Base-by-base conservation (phyloP, 2,329 filamentous ascomycete genomes). In the Penicillium sp. region DNA sequence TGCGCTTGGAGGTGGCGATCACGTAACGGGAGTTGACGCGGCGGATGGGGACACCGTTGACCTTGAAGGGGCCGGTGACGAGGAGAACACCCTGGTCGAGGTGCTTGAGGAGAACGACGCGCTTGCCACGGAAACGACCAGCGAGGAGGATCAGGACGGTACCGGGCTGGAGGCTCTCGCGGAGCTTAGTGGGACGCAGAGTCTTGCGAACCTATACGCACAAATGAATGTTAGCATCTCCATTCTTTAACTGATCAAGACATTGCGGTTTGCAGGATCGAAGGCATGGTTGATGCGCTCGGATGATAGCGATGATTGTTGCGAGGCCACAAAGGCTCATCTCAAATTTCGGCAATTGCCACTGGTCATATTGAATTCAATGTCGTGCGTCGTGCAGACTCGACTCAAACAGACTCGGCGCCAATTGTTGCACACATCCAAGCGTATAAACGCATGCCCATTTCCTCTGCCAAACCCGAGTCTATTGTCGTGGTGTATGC, bases 61-160 rank as follows among this genome's bases (percentile, higher is more conserved):
- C 88, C 88, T 97, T 99, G 89, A 97, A 99, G 76, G 94, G 94
- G 72, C 94, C 94, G 76, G 94, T 99, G 73, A 99, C 91, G 77
- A 99, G 90, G 78, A 99, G 91, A 66, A 96, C 90, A 82, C 94
- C 94, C 83, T 96, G 90, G 75, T 90, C 84, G 74, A 99, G 92
- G 80, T 88, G 85, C 87, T 97, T 97, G 78, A 99, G 89, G 81
- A 97, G 91, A 74, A 99, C 85, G 74, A 99, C 94, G 77, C 94
- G 94, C 91, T 99, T 99, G 85, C 94, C 94, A 73, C 94, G 93
- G 90, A 97, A 99, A 75, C 94, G 94, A 74, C 94, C 94, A 78
- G 94, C 94, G 76, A 99, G 91, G 77, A 99, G 90, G 81, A 99
- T 99, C 76, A 99, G 89, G 76, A 99, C 85, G 77, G 91, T 89